phyloP scores from a whole-genome alignment of 2,329 filamentous ascomycete genomes.

The Venturia aucupariae region DNA sequence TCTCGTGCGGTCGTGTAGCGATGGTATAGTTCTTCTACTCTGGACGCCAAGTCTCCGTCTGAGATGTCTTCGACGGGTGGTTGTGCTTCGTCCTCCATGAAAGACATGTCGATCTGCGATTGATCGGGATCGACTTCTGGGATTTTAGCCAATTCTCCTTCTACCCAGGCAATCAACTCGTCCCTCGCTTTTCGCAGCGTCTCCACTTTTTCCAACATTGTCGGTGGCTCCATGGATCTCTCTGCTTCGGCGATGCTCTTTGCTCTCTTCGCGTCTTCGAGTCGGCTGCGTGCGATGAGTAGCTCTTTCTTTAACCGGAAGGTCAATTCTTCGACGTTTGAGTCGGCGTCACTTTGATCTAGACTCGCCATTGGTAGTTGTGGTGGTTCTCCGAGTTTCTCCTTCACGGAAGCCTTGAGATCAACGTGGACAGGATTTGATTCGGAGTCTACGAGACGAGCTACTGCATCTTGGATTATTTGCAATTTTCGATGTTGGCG shows the following conservation, averaged over 20 bases:
- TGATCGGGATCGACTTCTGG: conserved; percentile 27
- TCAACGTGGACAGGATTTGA: conserved; percentile 24
- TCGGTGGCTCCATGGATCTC: background rate
- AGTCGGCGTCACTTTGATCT: conserved; percentile 17
- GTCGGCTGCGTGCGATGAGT: conserved; percentile 25
- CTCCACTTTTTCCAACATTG: conserved; percentile 19
- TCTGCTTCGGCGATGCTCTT: conserved; percentile 18
- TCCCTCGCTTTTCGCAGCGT: conserved; percentile 38
- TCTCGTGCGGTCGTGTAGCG: conserved; percentile 22
- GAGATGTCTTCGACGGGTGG: conserved; percentile 18
- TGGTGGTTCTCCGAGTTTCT: conserved; percentile 28
- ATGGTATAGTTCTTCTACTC: conserved; percentile 24
- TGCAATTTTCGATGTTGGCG: conserved; percentile 37
- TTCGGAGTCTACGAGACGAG: conserved; percentile 28
- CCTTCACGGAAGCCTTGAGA: conserved; percentile 22
- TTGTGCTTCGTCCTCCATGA: conserved; percentile 9
- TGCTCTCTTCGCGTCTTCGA: conserved; percentile 25
- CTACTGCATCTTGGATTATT: conserved; percentile 37
- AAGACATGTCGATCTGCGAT: conserved; percentile 18
- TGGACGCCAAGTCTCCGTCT: conserved; percentile 18
- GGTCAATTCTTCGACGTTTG: conserved; percentile 21
- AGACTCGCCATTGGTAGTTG: conserved; percentile 25
- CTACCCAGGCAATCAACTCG: conserved; percentile 43
- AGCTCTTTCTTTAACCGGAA: conserved; percentile 32
- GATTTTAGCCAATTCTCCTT: conserved; percentile 37